These are phyloP conservation scores for Porphyrellus sp. DNA, from an alignment of 1,284 basidiomycete genomes.

Conservation along the genomic window DNA sequence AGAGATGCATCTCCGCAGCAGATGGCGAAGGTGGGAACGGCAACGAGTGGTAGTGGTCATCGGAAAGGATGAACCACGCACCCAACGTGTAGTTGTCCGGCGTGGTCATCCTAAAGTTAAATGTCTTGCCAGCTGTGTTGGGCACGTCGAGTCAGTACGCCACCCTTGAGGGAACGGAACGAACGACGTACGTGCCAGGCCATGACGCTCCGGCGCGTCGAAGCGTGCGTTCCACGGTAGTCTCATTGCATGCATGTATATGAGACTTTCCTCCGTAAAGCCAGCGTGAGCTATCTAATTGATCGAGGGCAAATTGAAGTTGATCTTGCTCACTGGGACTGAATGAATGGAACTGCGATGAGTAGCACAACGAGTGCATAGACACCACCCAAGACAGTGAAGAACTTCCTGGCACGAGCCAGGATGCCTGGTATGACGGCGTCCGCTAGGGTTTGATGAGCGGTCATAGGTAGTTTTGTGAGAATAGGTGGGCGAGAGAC, in stretches of 20 bases:
- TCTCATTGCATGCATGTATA: slow-evolving; percentile 68
- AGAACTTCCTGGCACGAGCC: slow-evolving; percentile 34
- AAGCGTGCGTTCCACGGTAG: slow-evolving; percentile 66
- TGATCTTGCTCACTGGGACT: slow-evolving; percentile 61
- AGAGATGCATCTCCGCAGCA: slow-evolving; percentile 34
- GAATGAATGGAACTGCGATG: slow-evolving; percentile 61
- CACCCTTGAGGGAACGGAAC: not conserved
- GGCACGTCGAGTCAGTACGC: not conserved
- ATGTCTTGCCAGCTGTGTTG: slow-evolving; percentile 68
- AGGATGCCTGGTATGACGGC: slow-evolving; percentile 25
- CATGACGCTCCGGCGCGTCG: slow-evolving; percentile 69
- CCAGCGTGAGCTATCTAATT: slow-evolving; percentile 10
- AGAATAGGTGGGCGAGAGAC: not conserved
- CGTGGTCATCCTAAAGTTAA: slow-evolving; percentile 70
- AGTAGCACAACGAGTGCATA: slow-evolving; percentile 57
- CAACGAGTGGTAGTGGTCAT: slow-evolving; percentile 57
- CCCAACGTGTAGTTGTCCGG: slow-evolving; percentile 79
- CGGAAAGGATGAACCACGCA: slow-evolving; percentile 86
- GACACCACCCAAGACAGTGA: slow-evolving; percentile 42
- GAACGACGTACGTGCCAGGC: slow-evolving; percentile 70
- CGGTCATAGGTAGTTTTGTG: slow-evolving; percentile 10
- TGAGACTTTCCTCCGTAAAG: slow-evolving; percentile 35
- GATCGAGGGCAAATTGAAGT: slow-evolving; percentile 7
- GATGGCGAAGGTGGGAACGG: slow-evolving; percentile 35
- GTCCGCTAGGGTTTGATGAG: not conserved